Base-by-base conservation (phyloP, 805 yeast genomes). In the Monosporozyma siamensis region DNA sequence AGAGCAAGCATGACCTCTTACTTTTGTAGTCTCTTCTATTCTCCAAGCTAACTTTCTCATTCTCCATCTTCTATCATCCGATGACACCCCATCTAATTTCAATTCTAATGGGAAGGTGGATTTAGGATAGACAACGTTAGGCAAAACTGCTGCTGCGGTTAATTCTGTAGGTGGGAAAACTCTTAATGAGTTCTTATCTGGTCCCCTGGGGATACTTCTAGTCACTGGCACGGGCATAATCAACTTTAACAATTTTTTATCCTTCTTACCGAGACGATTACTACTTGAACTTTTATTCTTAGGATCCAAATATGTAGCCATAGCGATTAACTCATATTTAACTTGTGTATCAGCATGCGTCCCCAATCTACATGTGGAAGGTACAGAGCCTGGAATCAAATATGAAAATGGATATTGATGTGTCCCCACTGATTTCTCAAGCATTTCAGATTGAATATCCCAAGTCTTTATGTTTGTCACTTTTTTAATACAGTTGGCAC, bases 121-220 rank as follows among this genome's bases (percentile, higher is more conserved):
- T 58, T 84, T 81, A 10, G 97, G 97, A 60, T 85, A 85, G 25
- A 85, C 74, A 12, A 88, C 95, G 48, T 83, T 83, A 2, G 98
- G 98, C 39, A 92, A 67, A 12, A 80, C 82, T 7, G 95, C 92
- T 22, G 82, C 77, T 6, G 95, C 94, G 3, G 87, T 80, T 29
- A 92, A 80, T 34, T 82, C 84, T 0, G 97, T 90, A 6, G 99
- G 97, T 1, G 98, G 98, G 63, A 92, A 92, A 1, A 92, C 85
- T 47, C 99, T 74, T 30, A 87, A 65, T 1, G 95, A 85, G 55
- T 84, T 86, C 52, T 88, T 72, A 58, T 89, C 96, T 2, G 85
- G 84, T 6, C 92, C 90, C 37, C 86, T 68, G 20, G 85, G 60
- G 24, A 90, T 76, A 44, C 94, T 82, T 53, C 98, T 72, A 36